Base-by-base conservation (phyloP, 1,139 yeast species). In the Yamadazyma siamensis region DNA sequence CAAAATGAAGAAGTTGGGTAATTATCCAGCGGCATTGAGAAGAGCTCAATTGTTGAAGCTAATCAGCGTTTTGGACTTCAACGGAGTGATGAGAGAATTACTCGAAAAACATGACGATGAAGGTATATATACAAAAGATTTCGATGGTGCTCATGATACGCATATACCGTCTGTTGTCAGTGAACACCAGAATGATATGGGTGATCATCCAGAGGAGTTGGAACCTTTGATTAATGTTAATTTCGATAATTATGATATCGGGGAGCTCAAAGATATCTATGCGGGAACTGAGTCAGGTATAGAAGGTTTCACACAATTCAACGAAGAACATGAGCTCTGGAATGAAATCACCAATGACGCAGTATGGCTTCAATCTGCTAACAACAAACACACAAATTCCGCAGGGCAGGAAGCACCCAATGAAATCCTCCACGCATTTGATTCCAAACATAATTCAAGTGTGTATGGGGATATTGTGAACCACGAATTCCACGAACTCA, bases 21-120 rank as follows among this genome's bases (percentile, higher is more conserved):
- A 82, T 46, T 80, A 80, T 48, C 89, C 91, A 0, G 89, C 89
- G 1, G 84, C 84, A 6, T 58, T 80, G 16, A 66, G 94, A 47
- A 61, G 87, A 39, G 85, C 84, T 0, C 94, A 84, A 47, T 55
- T 84, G 23, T 58, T 84, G 34, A 80, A 79, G 38, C 60, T 84
- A 33, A 71, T 82, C 42, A 63, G 75, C 23, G 75, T 82, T 8
- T 58, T 83, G 29, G 88, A 84, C 50, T 80, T 81, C 50, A 77
- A 78, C 52, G 81, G 80, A 6, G 70, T 75, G 5, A 77, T 81
- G 82, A 53, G 56, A 16, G 75, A 70, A 16, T 58, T 82, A 29
- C 61, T 80, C 3, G 50, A 56, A 7, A 79, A 76, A 43, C 85
- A 80, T 50, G 75, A 72, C 32, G 84, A 77, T 40, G 71, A 70